These are phyloP conservation scores for Botryotinia convoluta DNA, from an alignment of 2,329 filamentous ascomycete genomes.

Conservation along the genomic window DNA sequence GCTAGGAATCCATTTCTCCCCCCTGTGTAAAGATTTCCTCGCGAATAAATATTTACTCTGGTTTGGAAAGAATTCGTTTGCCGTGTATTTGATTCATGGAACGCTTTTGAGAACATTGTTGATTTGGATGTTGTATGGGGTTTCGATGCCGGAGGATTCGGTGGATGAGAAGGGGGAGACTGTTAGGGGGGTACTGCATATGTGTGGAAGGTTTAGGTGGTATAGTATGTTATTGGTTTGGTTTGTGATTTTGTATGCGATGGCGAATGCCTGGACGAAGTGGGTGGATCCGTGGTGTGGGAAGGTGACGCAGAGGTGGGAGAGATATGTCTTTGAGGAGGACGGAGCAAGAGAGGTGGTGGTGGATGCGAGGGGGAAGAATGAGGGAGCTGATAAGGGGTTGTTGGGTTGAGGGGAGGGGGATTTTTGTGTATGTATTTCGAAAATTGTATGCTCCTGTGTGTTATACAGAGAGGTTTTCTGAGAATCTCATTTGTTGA, in stretches of 20 bases:
- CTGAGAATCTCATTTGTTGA: not conserved
- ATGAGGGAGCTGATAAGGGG: not conserved
- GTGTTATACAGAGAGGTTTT: not conserved
- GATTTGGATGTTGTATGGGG: conserved; percentile 58
- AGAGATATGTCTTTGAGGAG: conserved; percentile 34
- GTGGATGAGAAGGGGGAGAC: conserved; percentile 38
- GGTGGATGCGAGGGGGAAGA: not conserved
- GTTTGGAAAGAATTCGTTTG: conserved; percentile 62
- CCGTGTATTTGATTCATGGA: conserved; percentile 63
- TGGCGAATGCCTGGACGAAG: conserved; percentile 50
- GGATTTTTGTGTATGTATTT: not conserved
- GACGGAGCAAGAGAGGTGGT: conserved; percentile 9
- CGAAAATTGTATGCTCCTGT: not conserved
- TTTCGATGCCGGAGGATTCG: conserved; percentile 38
- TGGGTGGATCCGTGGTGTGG: conserved; percentile 54
- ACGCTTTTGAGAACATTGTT: conserved; percentile 57
- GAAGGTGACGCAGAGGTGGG: conserved; percentile 43
- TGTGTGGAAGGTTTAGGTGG: conserved; percentile 40
- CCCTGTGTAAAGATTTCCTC: conserved; percentile 50
- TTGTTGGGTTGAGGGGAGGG: not conserved
- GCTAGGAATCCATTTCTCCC: conserved; percentile 53
- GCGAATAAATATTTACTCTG: conserved; percentile 56
- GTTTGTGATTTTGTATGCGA: conserved; percentile 47
- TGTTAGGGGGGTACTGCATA: conserved; percentile 39
- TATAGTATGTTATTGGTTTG: conserved; percentile 46